Percentiles rank a stretch among this genome's conserved stretches.
phyloP scores from a whole-genome alignment of 108 stramenopile species.

The Conticribra weissflogii region DNA sequence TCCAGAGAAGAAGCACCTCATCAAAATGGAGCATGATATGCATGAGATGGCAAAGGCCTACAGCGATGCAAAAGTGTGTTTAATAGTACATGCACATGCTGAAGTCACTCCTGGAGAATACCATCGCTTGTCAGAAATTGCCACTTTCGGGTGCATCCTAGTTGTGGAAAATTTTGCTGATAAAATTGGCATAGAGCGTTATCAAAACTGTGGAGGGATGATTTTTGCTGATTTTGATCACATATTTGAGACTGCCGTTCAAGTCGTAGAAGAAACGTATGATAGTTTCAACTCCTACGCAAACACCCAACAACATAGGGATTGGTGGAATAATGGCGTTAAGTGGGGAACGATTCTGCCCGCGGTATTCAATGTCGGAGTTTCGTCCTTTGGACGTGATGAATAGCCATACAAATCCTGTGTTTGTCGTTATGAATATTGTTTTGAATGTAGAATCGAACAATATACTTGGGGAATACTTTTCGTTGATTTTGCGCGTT shows the following conservation, averaged over 20 bases:
- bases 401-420: no score
- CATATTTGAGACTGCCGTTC: no score
- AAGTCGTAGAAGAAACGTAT: no score
- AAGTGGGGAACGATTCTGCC: conserved; percentile 12
- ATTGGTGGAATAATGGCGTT: conserved; percentile 20
- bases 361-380: no score
- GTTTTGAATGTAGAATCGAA: no score
- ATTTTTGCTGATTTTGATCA: no score
- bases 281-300: not conserved
- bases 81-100: conserved; percentile 14
- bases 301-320: not conserved
- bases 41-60: not conserved
- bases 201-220: no score
- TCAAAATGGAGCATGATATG: not conserved
- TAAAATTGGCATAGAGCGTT: conserved; percentile 4
- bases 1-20: not conserved
- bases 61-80: conserved; percentile 14
- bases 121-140: conserved; percentile 17
- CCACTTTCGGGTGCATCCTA: conserved; percentile 18
- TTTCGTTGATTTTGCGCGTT: no score
- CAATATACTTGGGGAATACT: no score
- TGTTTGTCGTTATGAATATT: no score
- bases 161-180: conserved; percentile 16
- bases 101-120: conserved; percentile 10
- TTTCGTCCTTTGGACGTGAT: no score